phyloP scores from a whole-genome alignment of 2,329 filamentous ascomycete species.

The Colletotrichum costaricense region DNA sequence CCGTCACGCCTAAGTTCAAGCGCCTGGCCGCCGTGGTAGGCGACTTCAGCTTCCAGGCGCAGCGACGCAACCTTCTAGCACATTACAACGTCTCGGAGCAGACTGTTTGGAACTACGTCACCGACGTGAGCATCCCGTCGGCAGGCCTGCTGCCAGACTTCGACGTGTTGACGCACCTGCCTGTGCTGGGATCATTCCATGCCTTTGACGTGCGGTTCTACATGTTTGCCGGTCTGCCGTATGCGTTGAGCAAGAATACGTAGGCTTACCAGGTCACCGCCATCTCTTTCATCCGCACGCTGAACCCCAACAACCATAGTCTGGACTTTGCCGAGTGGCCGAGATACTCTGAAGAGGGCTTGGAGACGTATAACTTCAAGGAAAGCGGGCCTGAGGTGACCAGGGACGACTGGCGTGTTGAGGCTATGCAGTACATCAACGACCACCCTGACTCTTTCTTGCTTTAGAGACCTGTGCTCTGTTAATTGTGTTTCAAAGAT shows the following conservation, averaged over 20 bases:
- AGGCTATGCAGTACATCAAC: slow-evolving; percentile 23
- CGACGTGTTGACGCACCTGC: slow-evolving; percentile 5
- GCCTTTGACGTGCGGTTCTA: slow-evolving; percentile 17
- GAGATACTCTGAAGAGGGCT: background rate
- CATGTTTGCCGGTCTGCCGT: slow-evolving; percentile 17
- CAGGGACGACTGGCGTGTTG: slow-evolving; percentile 14
- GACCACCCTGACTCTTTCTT: slow-evolving; percentile 11
- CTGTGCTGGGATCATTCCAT: slow-evolving; percentile 11
- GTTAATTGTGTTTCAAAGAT: too few species aligned
- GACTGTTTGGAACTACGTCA: slow-evolving; percentile 15
- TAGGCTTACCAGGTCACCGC: slow-evolving; percentile 17
- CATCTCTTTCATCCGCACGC: slow-evolving; percentile 16
- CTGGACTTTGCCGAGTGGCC: slow-evolving; percentile 2
- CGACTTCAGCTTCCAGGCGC: slow-evolving; percentile 65
- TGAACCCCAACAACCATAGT: slow-evolving; percentile 16
- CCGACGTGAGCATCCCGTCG: slow-evolving; percentile 11
- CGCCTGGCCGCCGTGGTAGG: slow-evolving; percentile 71
- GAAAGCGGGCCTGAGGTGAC: background rate
- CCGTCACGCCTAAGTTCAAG: slow-evolving; percentile 74
- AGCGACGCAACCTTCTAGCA: slow-evolving; percentile 56
- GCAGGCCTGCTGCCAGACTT: slow-evolving; percentile 4
- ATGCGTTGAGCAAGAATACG: slow-evolving; percentile 16
- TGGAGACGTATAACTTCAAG: slow-evolving; percentile 16
- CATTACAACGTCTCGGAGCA: slow-evolving; percentile 16
- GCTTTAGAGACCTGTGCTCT: background rate